These are phyloP conservation scores for Brassica cretica DNA, from an alignment of 345 rosid species.

Conservation along the genomic window DNA sequence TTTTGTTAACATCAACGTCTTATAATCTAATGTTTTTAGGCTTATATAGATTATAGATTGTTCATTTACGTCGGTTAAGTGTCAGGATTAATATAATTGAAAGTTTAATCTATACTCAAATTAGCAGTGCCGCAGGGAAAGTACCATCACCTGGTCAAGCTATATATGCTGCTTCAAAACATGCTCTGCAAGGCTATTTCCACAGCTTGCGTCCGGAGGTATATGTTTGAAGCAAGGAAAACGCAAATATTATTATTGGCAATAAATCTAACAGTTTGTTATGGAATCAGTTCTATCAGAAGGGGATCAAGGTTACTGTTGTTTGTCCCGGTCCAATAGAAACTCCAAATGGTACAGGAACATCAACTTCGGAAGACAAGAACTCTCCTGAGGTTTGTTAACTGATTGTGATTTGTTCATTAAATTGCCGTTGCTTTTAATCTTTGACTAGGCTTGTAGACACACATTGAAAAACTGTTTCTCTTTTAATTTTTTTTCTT, in stretches of 20 bases:
- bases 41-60: too few relatives aligned
- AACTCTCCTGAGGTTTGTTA: constrained; percentile 53
- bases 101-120: constrained; percentile 43
- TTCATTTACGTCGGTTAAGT: too few relatives aligned
- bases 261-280: neutral
- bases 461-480: neutral
- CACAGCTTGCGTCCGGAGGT: constrained; percentile 89
- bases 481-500: neutral
- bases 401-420: neutral
- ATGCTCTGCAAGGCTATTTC: constrained; percentile 87
- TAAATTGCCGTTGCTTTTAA: neutral
- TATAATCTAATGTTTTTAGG: neutral
- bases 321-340: constrained; percentile 95
- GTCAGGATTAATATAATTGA: constrained; percentile 9
- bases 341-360: constrained; percentile 63
- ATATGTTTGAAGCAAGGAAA: constrained; percentile 12
- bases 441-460: neutral
- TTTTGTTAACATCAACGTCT: neutral
- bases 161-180: constrained; percentile 86
- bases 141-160: constrained; percentile 95
- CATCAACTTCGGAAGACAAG: constrained; percentile 49
- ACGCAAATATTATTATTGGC: neutral
- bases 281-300: constrained; percentile 60
- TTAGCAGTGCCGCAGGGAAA: constrained; percentile 99
- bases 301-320: constrained; percentile 87